phyloP scores from a whole-genome alignment of 1,284 basidiomycete species.

The Ganoderma resinaceum region DNA sequence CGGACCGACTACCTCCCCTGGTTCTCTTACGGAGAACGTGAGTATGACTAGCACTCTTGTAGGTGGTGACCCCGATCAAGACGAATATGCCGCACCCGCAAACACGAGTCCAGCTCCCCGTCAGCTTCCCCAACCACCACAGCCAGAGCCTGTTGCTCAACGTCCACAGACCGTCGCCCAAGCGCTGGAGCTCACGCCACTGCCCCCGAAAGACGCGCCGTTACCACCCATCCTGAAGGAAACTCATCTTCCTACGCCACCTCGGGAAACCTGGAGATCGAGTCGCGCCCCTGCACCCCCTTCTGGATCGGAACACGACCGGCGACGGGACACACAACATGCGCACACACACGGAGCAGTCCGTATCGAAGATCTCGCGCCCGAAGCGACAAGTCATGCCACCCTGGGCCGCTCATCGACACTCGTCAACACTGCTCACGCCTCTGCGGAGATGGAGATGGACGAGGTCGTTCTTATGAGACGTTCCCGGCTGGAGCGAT shows the following conservation, averaged over 20 bases:
- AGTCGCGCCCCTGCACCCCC: constrained; percentile 1
- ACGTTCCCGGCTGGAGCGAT: constrained; percentile 11
- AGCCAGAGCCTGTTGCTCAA: background rate
- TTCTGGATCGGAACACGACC: constrained; percentile 9
- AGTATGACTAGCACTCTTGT: constrained; percentile 37
- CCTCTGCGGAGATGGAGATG: constrained; percentile 19
- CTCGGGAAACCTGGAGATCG: constrained; percentile 19
- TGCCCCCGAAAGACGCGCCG: constrained; percentile 24
- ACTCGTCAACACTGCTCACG: constrained; percentile 13
- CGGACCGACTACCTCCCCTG: constrained; percentile 32
- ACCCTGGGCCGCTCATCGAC: constrained; percentile 12
- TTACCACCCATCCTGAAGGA: constrained; percentile 23
- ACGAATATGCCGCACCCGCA: constrained; percentile 18
- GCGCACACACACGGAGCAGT: background rate
- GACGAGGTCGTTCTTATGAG: constrained; percentile 25
- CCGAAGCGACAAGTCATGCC: constrained; percentile 2
- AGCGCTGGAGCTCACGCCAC: constrained; percentile 21
- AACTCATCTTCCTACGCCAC: constrained; percentile 25
- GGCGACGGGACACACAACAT: constrained; percentile 13
- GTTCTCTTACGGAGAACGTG: constrained; percentile 34
- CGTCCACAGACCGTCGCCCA: constrained; percentile 21
- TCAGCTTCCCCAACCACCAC: constrained; percentile 5
- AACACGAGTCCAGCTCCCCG: constrained; percentile 14
- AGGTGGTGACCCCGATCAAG: constrained; percentile 17
- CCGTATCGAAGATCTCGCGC: constrained; percentile 9